phyloP scores from a whole-genome alignment of 192 early-diverging fungal species.

The Helicostylum pulchrum region DNA sequence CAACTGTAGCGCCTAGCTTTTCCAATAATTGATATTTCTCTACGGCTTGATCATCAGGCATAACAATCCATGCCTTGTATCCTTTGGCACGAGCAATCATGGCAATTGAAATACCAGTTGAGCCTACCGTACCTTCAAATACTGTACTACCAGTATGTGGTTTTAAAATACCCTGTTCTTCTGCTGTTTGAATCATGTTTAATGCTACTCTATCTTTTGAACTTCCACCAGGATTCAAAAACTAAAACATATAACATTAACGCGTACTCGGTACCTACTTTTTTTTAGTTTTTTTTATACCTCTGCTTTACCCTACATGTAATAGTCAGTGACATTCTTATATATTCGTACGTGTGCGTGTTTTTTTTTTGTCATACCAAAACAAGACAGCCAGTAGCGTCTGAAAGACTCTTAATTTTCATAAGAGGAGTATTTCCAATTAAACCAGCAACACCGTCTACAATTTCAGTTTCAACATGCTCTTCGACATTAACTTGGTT shows the following conservation, averaged over 20 bases:
- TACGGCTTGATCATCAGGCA: slow-evolving; percentile 91
- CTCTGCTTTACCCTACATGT: slow-evolving; percentile 41
- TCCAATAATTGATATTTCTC: slow-evolving; percentile 89
- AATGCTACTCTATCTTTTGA: slow-evolving; percentile 94
- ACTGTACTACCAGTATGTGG: slow-evolving; percentile 77
- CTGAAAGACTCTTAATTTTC: slow-evolving; percentile 78
- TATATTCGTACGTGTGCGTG: background rate
- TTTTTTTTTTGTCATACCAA: slow-evolving; percentile 47
- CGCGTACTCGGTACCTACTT: background rate
- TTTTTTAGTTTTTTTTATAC: slow-evolving; percentile 18
- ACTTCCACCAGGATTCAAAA: slow-evolving; percentile 89
- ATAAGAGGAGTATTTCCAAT: slow-evolving; percentile 93
- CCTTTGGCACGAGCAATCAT: slow-evolving; percentile 86
- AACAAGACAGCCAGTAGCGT: slow-evolving; percentile 89
- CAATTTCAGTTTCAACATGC: slow-evolving; percentile 27
- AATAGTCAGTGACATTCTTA: background rate
- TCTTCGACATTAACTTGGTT: too few species aligned
- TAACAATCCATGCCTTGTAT: slow-evolving; percentile 91
- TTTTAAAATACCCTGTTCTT: slow-evolving; percentile 58
- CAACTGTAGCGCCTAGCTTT: slow-evolving; percentile 81
- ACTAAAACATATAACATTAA: slow-evolving; percentile 45
- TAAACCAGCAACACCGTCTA: slow-evolving; percentile 73
- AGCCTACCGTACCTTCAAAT: slow-evolving; percentile 95
- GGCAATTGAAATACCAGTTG: slow-evolving; percentile 94
- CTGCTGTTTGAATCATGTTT: slow-evolving; percentile 78